Base-by-base conservation (phyloP, 2,329 filamentous ascomycete genomes). In the Beauveria sp. region DNA sequence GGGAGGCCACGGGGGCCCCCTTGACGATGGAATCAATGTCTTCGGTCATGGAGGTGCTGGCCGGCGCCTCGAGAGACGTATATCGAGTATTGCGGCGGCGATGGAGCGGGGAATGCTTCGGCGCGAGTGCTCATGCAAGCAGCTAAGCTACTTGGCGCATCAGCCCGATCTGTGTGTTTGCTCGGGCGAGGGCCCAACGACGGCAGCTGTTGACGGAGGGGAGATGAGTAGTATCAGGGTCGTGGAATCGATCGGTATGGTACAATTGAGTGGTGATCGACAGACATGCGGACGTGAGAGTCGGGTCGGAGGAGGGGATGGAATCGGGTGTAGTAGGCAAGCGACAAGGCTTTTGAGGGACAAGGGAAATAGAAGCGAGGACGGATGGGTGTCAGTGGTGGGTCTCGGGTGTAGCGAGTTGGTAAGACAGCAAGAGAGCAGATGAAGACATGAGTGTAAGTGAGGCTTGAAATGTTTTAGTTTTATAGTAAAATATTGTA, bases 11-110 rank as follows among this genome's bases (percentile, higher is more conserved):
- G 50, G 61, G 56, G 20, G 56, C 61, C n/a, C 92, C 93, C 77
- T 97, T 97, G 77, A 97, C 91, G 69, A 96, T 84, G 69, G 92
- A 91, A 77, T 97, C 92, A 70, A 96, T 81, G 64, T 84, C 79
- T 71, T 87, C 83, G 67, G 84, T 79, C 85, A 89, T 88, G 37
- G 60, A 18, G n/a, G 57, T 44, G 26, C 16, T 14, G 43, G n/a
- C n/a, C 10, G 7, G 28, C 6, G n/a, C n/a, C n/a, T 28, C 22
- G 3, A 9, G 16, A 40, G n/a, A 41, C 16, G 34, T 37, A 14
- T 20, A 16, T 16, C 37, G 30, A n/a, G 54, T 47, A 12, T 46
- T 18, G 10, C 5, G 26, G 24, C 41, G 24, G 53, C 12, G 40
- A 46, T 9, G 26, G 34, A 5, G 16, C 12, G 14, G 34, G 10